phyloP scores from a whole-genome alignment of 345 rosid genomes.

The Atalantia buxifolia region DNA sequence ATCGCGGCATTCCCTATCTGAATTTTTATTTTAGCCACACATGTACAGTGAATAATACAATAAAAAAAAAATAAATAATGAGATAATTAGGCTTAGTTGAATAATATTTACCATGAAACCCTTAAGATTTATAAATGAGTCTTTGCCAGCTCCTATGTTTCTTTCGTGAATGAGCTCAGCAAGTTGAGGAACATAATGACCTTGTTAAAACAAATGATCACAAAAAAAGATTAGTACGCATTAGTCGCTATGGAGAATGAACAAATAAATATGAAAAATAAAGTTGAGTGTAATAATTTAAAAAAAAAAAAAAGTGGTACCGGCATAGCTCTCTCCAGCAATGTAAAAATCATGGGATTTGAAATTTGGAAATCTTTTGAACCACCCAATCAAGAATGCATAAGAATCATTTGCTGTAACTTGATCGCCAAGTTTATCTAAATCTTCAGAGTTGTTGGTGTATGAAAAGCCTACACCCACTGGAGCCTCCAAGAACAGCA shows the following conservation, averaged over 20 bases:
- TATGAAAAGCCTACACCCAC: conserved; percentile 88
- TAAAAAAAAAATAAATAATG: no score
- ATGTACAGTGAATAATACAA: background rate
- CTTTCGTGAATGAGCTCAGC: conserved; percentile 57
- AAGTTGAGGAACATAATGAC: conserved; percentile 87
- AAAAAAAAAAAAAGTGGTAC: conserved; percentile 18
- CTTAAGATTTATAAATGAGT: conserved; percentile 56
- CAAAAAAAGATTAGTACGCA: background rate
- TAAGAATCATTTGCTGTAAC: conserved; percentile 58
- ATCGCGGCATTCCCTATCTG: conserved; percentile 81
- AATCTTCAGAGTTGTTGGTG: conserved; percentile 50
- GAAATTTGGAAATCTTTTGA: conserved; percentile 59
- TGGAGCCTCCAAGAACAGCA: conserved; percentile 77
- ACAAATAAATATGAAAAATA: background rate
- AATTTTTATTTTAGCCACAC: background rate
- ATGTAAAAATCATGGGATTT: conserved; percentile 61
- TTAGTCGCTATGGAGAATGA: background rate
- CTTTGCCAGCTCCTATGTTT: conserved; percentile 35
- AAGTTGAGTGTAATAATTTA: background rate
- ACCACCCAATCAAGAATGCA: conserved; percentile 61
- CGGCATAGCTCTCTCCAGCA: conserved; percentile 86
- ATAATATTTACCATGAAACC: conserved; percentile 57
- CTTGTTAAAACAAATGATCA: conserved; percentile 23
- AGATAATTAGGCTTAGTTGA: background rate
- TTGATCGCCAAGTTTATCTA: conserved; percentile 45